These are phyloP conservation scores for Xylaria intraflava DNA, from an alignment of 495 filamentous ascomycete species.

Conservation along the genomic window DNA sequence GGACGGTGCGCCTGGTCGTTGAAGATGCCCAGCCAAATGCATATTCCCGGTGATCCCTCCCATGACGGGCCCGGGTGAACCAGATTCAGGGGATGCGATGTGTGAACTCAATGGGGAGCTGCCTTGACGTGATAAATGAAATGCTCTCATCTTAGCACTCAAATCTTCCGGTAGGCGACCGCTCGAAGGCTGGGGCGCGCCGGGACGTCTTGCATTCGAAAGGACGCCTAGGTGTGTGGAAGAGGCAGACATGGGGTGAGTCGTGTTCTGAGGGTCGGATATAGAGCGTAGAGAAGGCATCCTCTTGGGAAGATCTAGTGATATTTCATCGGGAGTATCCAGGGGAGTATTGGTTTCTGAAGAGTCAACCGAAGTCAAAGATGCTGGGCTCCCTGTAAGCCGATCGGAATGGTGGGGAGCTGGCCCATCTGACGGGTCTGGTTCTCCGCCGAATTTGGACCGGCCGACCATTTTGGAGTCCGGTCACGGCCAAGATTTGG, in stretches of 20 bases:
- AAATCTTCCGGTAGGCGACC: conserved; percentile 67
- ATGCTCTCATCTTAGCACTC: conserved; percentile 72
- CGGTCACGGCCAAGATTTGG: background rate
- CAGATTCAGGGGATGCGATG: conserved; percentile 24
- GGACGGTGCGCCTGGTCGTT: conserved; percentile 35
- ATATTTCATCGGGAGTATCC: conserved; percentile 33
- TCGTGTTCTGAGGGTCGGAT: conserved; percentile 45
- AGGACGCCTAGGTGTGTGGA: conserved; percentile 77
- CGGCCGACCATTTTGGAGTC: conserved; percentile 28
- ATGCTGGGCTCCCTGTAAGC: conserved; percentile 26
- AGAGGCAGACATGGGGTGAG: conserved; percentile 56
- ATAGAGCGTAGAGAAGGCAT: conserved; percentile 50
- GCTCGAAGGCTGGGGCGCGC: conserved; percentile 48
- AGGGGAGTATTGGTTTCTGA: conserved; percentile 43
- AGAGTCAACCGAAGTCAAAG: conserved; percentile 36
- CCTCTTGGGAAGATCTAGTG: conserved; percentile 33
- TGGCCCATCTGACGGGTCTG: conserved; percentile 36
- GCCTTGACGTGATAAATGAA: conserved; percentile 47
- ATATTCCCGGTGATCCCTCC: conserved; percentile 37
- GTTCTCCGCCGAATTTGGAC: conserved; percentile 21
- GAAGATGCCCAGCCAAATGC: conserved; percentile 35
- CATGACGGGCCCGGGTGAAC: conserved; percentile 44
- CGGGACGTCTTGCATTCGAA: conserved; percentile 67
- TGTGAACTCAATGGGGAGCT: conserved; percentile 19
- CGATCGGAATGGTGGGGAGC: conserved; percentile 20